Percentiles rank a stretch among this genome's conserved stretches.
These are phyloP conservation scores for Obelidium mucronatum DNA, from an alignment of 192 early-diverging fungal genomes.

Conservation along the genomic window DNA sequence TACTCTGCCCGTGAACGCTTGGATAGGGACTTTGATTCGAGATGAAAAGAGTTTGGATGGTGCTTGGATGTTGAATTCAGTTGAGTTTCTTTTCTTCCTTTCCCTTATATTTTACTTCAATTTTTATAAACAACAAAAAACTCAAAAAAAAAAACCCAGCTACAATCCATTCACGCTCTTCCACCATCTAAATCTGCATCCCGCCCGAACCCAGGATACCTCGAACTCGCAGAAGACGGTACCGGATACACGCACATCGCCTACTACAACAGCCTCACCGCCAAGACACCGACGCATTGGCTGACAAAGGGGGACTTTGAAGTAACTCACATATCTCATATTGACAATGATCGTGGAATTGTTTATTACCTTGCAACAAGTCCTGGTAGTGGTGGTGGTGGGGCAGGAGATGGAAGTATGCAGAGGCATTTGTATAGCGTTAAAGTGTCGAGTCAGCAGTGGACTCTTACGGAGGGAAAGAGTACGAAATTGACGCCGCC, in stretches of 20 bases:
- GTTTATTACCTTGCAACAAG: slow-evolving; percentile 57
- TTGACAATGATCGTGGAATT: slow-evolving; percentile 46
- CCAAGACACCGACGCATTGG: slow-evolving; percentile 44
- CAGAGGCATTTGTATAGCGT: slow-evolving; percentile 60
- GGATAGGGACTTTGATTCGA: slow-evolving; percentile 80
- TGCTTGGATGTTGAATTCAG: slow-evolving; percentile 50
- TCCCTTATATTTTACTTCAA: background rate
- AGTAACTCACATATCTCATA: slow-evolving; percentile 44
- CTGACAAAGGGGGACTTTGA: slow-evolving; percentile 58
- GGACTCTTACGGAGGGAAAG: slow-evolving; percentile 4
- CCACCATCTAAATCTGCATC: slow-evolving; percentile 38
- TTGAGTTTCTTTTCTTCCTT: slow-evolving; percentile 1
- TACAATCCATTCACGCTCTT: slow-evolving; percentile 44
- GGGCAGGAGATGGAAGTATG: slow-evolving; percentile 53
- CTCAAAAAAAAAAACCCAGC: slow-evolving; percentile 17
- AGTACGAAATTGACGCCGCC: slow-evolving; percentile 50
- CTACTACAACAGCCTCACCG: slow-evolving; percentile 37
- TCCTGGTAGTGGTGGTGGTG: too few relatives aligned
- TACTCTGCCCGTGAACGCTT: slow-evolving; percentile 48
- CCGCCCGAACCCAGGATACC: slow-evolving; percentile 40
- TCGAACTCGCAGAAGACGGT: slow-evolving; percentile 58
- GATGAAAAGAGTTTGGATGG: slow-evolving; percentile 55
- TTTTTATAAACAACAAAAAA: too few relatives aligned
- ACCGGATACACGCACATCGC: slow-evolving; percentile 58
- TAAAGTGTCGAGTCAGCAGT: slow-evolving; percentile 41